Percentiles rank a stretch among this genome's conserved stretches.
Evolutionary conservation across 352 stramenopile species (phyloP).

Genomic region (Phytopythium litorale): DNA sequence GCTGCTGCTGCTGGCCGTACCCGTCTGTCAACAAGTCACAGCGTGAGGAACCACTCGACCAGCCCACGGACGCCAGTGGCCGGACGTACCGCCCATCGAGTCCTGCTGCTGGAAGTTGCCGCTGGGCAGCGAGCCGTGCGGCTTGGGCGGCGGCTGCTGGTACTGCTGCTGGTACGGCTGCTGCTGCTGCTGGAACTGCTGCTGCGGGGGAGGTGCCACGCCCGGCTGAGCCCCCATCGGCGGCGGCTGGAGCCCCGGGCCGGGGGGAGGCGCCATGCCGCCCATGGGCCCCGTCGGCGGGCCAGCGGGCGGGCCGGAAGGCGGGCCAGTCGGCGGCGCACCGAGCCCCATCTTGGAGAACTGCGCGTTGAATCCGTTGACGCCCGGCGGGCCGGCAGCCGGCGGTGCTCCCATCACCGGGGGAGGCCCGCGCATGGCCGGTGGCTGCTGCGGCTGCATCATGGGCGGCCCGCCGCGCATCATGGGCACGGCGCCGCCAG

Average conservation of each 20-base stretch:
- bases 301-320: conserved; percentile 21
- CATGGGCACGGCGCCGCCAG: conserved; percentile 21
- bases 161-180: conserved; percentile 20
- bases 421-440: conserved; percentile 4
- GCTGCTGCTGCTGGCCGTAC: conserved; percentile 47
- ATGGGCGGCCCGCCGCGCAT: conserved; percentile 21
- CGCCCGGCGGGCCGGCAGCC: conserved; percentile 11
- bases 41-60: background rate
- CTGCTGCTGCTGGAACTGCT: conserved; percentile 10
- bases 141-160: conserved; percentile 21
- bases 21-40: conserved; percentile 27
- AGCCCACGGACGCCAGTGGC: no score
- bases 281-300: conserved; percentile 18
- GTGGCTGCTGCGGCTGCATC: conserved; percentile 7
- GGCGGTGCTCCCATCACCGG: conserved; percentile 19
- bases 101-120: conserved; percentile 83
- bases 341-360: conserved; percentile 70
- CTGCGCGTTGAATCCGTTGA: conserved; percentile 45
- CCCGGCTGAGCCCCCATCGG: conserved; percentile 16
- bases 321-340: conserved; percentile 13
- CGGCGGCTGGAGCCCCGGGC: conserved; percentile 2
- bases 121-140: conserved; percentile 38
- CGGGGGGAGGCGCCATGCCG: conserved; percentile 6
- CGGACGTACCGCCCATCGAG: conserved; percentile 61
- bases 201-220: conserved; percentile 23